A percentile compares a stretch with the other conserved stretches of the same genome.
Conservation (phyloP, 805 yeast genomes). For the Candida easanensis region DNA sequence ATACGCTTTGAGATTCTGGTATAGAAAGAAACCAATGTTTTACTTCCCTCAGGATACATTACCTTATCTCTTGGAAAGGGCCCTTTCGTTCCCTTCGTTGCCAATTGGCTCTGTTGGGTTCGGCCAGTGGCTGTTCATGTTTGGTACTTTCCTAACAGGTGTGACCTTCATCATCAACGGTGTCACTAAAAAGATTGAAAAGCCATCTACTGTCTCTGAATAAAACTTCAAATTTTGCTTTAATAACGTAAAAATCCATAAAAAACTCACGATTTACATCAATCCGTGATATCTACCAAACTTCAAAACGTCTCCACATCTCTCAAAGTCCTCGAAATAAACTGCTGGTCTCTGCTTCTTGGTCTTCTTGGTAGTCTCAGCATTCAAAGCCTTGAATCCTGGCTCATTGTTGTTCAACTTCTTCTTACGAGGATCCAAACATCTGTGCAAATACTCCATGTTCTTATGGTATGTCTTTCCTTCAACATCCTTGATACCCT, state of each 20-base stretch:
- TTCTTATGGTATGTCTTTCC: constrained; percentile 27
- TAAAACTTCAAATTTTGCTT: neutral
- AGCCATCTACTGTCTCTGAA: neutral
- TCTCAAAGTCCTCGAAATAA: constrained; percentile 26
- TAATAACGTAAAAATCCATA: neutral
- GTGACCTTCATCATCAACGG: constrained; percentile 23
- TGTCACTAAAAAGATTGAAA: constrained; percentile 5
- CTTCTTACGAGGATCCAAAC: constrained; percentile 34
- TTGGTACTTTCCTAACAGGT: constrained; percentile 25
- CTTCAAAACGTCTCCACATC: constrained; percentile 24
- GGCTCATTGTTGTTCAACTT: constrained; percentile 20
- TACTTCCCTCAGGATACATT: constrained; percentile 12
- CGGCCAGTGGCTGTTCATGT: constrained; percentile 51
- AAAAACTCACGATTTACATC: neutral
- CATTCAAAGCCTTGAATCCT: constrained; percentile 15
- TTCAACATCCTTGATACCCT: constrained; percentile 29
- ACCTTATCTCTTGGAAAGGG: constrained; percentile 9
- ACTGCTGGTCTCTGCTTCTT: constrained; percentile 13
- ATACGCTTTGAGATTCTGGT: constrained; percentile 16
- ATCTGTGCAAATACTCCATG: constrained; percentile 29
- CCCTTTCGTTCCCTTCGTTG: constrained; percentile 45
- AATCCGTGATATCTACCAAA: constrained; percentile 10
- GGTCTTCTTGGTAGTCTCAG: constrained; percentile 13
- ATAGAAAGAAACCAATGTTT: constrained; percentile 14
- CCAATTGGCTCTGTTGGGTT: constrained; percentile 60